phyloP scores from a whole-genome alignment of 176 grass and related monocot genomes.

The Carex littledalei region DNA sequence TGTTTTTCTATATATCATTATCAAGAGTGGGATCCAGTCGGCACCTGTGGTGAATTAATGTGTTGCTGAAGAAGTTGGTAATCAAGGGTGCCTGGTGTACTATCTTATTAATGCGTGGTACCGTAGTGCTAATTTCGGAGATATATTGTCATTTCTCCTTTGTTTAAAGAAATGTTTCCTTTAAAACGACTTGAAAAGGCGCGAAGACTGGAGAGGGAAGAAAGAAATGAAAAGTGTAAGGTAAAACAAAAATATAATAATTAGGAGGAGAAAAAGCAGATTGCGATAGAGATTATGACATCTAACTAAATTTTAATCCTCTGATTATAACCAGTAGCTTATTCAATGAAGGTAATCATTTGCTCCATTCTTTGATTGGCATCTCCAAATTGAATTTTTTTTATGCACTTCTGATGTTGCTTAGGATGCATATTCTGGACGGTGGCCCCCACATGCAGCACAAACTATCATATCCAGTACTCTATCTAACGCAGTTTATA shows the following conservation, averaged over 20 bases:
- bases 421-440: not conserved
- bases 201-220: not conserved
- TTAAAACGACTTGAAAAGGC: not conserved
- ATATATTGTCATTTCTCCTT: no score
- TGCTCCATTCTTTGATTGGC: not conserved
- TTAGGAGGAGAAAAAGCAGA: not conserved
- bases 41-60: no score
- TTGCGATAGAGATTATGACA: not conserved
- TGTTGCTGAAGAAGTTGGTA: no score
- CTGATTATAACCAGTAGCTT: not conserved
- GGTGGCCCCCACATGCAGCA: not conserved
- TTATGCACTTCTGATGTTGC: not conserved
- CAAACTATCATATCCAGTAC: not conserved
- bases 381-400: not conserved
- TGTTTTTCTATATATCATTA: no score
- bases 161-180: not conserved
- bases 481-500: not conserved
- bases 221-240: not conserved
- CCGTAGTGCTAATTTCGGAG: no score
- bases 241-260: not conserved
- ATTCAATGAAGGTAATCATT: not conserved
- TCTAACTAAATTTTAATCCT: conserved; percentile 20
- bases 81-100: no score
- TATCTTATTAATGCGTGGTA: no score
- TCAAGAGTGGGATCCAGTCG: no score